Evolutionary conservation across 1,139 yeast genomes (phyloP).

Genomic region (Geotrichum candidum): DNA sequence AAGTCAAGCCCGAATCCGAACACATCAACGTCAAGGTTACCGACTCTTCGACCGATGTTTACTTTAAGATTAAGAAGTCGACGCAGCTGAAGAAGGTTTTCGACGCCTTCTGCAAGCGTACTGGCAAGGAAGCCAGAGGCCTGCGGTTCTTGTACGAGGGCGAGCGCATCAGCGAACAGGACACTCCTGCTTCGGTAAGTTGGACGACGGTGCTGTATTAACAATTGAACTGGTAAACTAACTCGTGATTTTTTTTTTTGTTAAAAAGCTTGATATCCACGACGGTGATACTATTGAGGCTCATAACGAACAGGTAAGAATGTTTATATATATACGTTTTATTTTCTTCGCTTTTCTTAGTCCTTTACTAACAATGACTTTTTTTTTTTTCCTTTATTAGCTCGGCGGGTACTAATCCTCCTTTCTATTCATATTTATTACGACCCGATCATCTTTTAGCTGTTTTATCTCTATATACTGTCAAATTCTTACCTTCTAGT

Average conservation of each 20-base stretch:
- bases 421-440: neutral
- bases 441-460: neutral
- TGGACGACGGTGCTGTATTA: neutral
- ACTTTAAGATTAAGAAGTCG: constrained; percentile 88
- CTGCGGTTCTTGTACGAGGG: constrained; percentile 92
- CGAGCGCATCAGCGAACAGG: constrained; percentile 76
- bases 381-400: neutral
- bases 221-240: constrained; percentile 17
- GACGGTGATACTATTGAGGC: constrained; percentile 97
- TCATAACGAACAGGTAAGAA: constrained; percentile 69
- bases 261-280: constrained; percentile 62
- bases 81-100: constrained; percentile 91
- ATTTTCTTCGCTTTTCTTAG: neutral
- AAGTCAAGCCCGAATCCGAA: constrained; percentile 35
- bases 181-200: constrained; percentile 73
- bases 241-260: constrained; percentile 9
- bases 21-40: constrained; percentile 92
- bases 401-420: constrained; percentile 7
- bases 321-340: neutral
- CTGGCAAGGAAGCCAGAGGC: constrained; percentile 78
- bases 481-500: neutral
- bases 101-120: constrained; percentile 98
- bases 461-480: neutral
- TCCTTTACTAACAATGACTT: neutral
- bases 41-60: constrained; percentile 89